Percentiles rank a stretch among this genome's conserved stretches.
Conservation (phyloP, 2,329 filamentous ascomycete genomes). For the Mariannaea elegans region DNA sequence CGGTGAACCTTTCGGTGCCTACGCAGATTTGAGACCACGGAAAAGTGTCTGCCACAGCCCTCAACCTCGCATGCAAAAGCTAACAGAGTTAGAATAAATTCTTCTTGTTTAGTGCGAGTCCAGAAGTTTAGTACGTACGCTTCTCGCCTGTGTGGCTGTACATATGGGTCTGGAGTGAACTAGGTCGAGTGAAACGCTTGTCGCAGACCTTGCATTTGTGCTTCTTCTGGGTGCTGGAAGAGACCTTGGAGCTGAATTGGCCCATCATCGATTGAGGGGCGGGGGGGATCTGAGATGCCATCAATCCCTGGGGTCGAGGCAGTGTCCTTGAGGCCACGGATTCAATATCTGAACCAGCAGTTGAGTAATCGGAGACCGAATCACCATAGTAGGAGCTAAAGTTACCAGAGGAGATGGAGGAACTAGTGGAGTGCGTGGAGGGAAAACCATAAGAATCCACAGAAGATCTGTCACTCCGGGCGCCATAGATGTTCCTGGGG, state of each 20-base stretch:
- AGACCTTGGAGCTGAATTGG: slow-evolving; percentile 96
- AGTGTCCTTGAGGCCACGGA: slow-evolving; percentile 82
- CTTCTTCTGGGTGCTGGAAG: slow-evolving; percentile 97
- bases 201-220: slow-evolving; percentile 99
- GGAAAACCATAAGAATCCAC: slow-evolving; percentile 93
- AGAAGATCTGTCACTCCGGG: slow-evolving; percentile 72
- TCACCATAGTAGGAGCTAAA: slow-evolving; percentile 87
- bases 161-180: slow-evolving; percentile 96
- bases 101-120: no score
- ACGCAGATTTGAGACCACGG: slow-evolving; percentile 93
- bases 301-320: slow-evolving; percentile 75
- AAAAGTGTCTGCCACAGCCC: slow-evolving; percentile 95
- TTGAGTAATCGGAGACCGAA: slow-evolving; percentile 93
- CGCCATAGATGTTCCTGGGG: slow-evolving; percentile 87
- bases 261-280: slow-evolving; percentile 98
- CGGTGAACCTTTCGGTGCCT: slow-evolving; percentile 96
- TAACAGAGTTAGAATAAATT: slow-evolving; percentile 48
- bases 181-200: slow-evolving; percentile 94
- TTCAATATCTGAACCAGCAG: slow-evolving; percentile 86
- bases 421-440: slow-evolving; percentile 82
- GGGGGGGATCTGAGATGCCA: slow-evolving; percentile 73
- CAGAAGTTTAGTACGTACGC: slow-evolving; percentile 71
- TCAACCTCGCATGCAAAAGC: slow-evolving; percentile 95
- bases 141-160: slow-evolving; percentile 99
- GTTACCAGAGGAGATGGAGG: slow-evolving; percentile 86